Evolutionary conservation across 2,329 filamentous ascomycete genomes (phyloP).

Genomic region (Pseudohalonectria lignicola): DNA sequence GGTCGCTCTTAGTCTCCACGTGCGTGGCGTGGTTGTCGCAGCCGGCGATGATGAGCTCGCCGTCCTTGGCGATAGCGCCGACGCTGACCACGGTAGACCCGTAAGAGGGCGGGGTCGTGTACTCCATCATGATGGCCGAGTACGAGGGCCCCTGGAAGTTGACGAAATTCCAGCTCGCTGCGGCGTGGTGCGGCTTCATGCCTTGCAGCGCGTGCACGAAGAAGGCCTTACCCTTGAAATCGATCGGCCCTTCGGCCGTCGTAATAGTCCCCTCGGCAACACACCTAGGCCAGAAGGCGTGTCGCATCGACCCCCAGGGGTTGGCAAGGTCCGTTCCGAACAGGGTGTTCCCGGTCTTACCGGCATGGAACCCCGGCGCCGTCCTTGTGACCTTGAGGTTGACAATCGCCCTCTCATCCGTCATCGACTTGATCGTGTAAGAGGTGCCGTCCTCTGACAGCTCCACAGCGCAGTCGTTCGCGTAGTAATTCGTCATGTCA

Average conservation of each 20-base stretch:
- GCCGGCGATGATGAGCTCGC: slow-evolving; percentile 66
- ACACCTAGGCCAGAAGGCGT: slow-evolving; percentile 90
- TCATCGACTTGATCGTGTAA: slow-evolving; percentile 85
- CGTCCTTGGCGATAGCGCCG: slow-evolving; percentile 71
- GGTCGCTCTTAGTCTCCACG: slow-evolving; percentile 57
- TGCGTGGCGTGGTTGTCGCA: slow-evolving; percentile 56
- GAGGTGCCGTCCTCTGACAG: slow-evolving; percentile 72
- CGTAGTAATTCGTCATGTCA: slow-evolving; percentile 73
- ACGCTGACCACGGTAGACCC: slow-evolving; percentile 75
- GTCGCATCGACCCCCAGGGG: slow-evolving; percentile 88
- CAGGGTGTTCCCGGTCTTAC: slow-evolving; percentile 71
- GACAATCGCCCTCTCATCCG: slow-evolving; percentile 69
- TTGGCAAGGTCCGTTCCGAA: slow-evolving; percentile 78
- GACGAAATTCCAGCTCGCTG: slow-evolving; percentile 85
- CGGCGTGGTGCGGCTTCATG: slow-evolving; percentile 98
- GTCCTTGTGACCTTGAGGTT: slow-evolving; percentile 71
- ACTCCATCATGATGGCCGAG: slow-evolving; percentile 92
- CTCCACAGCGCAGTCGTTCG: slow-evolving; percentile 74
- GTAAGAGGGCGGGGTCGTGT: slow-evolving; percentile 86
- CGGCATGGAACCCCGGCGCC: slow-evolving; percentile 73
- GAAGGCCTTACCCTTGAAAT: slow-evolving; percentile 70
- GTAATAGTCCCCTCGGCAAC: slow-evolving; percentile 72
- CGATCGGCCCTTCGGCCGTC: slow-evolving; percentile 69
- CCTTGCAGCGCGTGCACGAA: slow-evolving; percentile 84
- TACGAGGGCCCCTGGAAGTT: slow-evolving; percentile 81